These are phyloP conservation scores for Beauveria sp. DNA, from an alignment of 2,329 filamentous ascomycete species.

Conservation along the genomic window DNA sequence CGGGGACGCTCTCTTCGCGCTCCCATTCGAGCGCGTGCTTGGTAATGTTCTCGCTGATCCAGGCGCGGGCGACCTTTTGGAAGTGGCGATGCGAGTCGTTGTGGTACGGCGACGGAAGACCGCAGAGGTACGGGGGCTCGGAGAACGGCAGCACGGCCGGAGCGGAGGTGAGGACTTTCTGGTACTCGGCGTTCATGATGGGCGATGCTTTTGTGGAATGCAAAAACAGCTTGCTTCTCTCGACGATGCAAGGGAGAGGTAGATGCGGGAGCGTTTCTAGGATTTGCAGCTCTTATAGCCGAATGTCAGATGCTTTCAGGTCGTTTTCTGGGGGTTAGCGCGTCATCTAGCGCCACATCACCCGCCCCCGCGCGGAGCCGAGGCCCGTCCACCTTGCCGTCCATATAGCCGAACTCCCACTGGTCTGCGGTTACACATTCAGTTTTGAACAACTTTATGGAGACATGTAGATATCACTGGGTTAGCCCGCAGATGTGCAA, in stretches of 20 bases:
- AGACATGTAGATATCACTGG: neutral
- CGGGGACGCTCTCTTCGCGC: slow-evolving; percentile 52
- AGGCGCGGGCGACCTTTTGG: slow-evolving; percentile 59
- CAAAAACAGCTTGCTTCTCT: neutral
- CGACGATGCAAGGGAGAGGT: neutral
- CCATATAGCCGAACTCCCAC: slow-evolving; percentile 5
- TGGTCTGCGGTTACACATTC: neutral
- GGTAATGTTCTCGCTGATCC: slow-evolving; percentile 55
- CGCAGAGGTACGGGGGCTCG: slow-evolving; percentile 61
- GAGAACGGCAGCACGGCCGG: slow-evolving; percentile 48
- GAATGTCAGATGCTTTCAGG: slow-evolving; percentile 1
- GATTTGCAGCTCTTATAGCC: neutral
- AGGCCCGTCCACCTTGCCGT: neutral
- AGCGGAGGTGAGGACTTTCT: slow-evolving; percentile 7
- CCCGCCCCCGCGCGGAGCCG: slow-evolving; percentile 4
- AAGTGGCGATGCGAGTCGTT: slow-evolving; percentile 55
- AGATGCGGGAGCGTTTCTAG: neutral
- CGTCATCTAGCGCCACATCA: neutral
- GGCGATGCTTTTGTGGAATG: neutral
- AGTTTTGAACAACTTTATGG: neutral
- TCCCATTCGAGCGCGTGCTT: slow-evolving; percentile 64
- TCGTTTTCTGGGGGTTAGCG: neutral
- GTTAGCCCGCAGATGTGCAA: no score
- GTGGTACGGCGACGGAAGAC: slow-evolving; percentile 67
- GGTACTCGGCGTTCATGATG: slow-evolving; percentile 9